Conservation (phyloP, 352 stramenopile genomes). For the Phytophthora idaei region DNA sequence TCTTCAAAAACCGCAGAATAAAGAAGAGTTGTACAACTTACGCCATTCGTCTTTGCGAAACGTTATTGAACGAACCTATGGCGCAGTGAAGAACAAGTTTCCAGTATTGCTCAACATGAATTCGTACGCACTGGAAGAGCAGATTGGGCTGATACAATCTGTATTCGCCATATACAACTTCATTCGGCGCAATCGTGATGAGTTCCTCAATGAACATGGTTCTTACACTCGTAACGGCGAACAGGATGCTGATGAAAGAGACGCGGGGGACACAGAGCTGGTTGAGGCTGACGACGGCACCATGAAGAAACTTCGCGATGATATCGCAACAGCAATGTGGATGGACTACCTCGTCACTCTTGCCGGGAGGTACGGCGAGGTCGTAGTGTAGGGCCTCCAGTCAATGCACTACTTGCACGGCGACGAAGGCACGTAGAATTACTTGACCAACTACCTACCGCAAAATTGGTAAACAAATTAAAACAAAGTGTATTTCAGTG, state of each 20-base stretch:
- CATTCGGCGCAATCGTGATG: slow-evolving; percentile 6
- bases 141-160: slow-evolving; percentile 1
- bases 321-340: neutral
- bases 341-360: neutral
- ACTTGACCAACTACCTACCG: neutral
- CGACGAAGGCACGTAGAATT: neutral
- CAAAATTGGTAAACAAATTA: too few relatives aligned
- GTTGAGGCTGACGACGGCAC: neutral
- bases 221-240: neutral
- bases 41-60: slow-evolving; percentile 7
- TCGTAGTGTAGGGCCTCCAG: neutral
- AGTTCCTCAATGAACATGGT: slow-evolving; percentile 2
- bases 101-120: neutral
- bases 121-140: neutral
- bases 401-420: neutral
- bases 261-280: neutral
- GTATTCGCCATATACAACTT: slow-evolving; percentile 13
- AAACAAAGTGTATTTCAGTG: too few relatives aligned
- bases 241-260: neutral
- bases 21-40: slow-evolving; percentile 8
- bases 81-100: slow-evolving; percentile 12
- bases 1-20: slow-evolving; percentile 8
- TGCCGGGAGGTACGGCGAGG: neutral
- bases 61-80: slow-evolving; percentile 13
- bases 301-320: neutral